Evolutionary conservation across 2,329 filamentous ascomycete species (phyloP).

Genomic region (Macrophomina phaseolina): DNA sequence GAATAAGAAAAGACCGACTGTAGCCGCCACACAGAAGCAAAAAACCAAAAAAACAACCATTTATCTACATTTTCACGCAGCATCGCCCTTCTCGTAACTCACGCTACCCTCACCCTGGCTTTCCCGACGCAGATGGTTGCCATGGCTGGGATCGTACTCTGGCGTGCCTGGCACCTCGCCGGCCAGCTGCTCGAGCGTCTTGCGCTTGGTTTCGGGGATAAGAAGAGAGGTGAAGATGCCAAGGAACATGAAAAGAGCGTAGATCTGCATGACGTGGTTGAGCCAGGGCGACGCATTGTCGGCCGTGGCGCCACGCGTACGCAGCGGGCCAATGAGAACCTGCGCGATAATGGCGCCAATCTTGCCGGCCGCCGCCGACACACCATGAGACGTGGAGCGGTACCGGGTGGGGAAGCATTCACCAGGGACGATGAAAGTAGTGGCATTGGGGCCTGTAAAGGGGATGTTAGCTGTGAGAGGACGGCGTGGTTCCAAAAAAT

Average conservation of each 20-base stretch:
- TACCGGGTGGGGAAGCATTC: slow-evolving; percentile 59
- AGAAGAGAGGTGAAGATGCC: slow-evolving; percentile 72
- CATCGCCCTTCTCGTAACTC: slow-evolving; percentile 23
- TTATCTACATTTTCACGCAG: background rate
- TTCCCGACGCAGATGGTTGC: background rate
- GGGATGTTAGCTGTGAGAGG: slow-evolving; percentile 23
- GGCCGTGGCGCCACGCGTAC: slow-evolving; percentile 59
- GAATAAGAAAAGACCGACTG: background rate
- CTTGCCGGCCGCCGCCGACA: slow-evolving; percentile 55
- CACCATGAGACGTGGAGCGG: slow-evolving; percentile 54
- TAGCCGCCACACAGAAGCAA: background rate
- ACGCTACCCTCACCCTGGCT: background rate
- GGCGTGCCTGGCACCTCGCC: slow-evolving; percentile 68
- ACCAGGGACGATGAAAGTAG: slow-evolving; percentile 59
- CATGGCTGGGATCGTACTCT: slow-evolving; percentile 46
- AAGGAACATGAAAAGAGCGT: slow-evolving; percentile 79
- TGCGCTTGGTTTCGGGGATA: slow-evolving; percentile 78
- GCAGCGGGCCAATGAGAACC: slow-evolving; percentile 56
- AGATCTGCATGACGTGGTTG: slow-evolving; percentile 76
- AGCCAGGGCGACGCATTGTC: slow-evolving; percentile 67
- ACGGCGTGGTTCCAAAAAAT: slow-evolving; percentile 29
- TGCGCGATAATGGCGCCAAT: slow-evolving; percentile 58
- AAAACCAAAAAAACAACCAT: background rate
- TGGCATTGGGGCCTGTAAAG: slow-evolving; percentile 50
- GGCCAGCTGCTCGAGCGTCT: slow-evolving; percentile 73